Conservation (phyloP, 164 flowering plant species). For the Macadamia integrifolia region DNA sequence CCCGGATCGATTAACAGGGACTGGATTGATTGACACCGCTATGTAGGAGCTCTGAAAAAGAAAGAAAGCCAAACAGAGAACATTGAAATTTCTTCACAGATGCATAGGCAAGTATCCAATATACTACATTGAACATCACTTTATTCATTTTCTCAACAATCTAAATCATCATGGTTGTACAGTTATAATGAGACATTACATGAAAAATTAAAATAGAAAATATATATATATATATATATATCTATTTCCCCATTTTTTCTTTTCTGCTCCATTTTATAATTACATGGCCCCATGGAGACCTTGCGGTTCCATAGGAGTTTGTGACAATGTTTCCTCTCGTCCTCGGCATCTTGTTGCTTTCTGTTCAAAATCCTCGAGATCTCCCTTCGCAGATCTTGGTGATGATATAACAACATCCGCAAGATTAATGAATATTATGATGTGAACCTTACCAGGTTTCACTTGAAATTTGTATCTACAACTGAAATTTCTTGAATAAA, state of each 20-base stretch:
- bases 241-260: neutral
- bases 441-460: conserved; percentile 16
- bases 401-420: conserved; percentile 22
- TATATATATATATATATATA: neutral
- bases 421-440: conserved; percentile 31
- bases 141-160: conserved; percentile 44
- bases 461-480: neutral
- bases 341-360: conserved; percentile 14
- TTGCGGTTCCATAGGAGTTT: conserved; percentile 63
- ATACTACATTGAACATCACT: conserved; percentile 21
- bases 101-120: conserved; percentile 6
- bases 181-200: neutral
- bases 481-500: conserved; percentile 60
- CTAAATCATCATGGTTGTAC: conserved; percentile 13
- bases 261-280: conserved; percentile 22
- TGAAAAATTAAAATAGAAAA: conserved; percentile 2
- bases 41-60: no score
- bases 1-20: no score
- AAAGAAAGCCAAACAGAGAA: no score
- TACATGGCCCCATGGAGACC: conserved; percentile 57
- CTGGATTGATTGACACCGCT: no score
- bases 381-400: conserved; percentile 22
- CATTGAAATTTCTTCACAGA: neutral
- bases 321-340: conserved; percentile 15
- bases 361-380: conserved; percentile 27